These are phyloP conservation scores for Sporothrix schenckii DNA, from an alignment of 2,329 filamentous ascomycete species.

Conservation along the genomic window DNA sequence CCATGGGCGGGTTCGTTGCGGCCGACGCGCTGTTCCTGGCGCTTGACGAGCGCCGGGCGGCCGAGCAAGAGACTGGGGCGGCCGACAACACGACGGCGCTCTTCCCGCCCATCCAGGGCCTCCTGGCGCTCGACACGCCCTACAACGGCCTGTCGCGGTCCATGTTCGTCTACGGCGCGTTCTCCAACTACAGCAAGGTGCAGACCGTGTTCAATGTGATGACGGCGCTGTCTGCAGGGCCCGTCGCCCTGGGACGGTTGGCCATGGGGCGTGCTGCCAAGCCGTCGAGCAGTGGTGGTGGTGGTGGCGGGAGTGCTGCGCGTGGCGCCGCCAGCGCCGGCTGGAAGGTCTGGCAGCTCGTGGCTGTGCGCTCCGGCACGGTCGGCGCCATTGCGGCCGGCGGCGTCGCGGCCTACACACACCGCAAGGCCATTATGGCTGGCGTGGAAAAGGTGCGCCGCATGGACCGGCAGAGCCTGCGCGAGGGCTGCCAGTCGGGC, in stretches of 20 bases:
- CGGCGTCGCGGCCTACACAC: constrained; percentile 78
- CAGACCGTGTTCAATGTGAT: constrained; percentile 61
- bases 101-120: constrained; percentile 79
- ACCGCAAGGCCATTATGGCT: constrained; percentile 67
- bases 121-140: constrained; percentile 84
- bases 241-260: constrained; percentile 45
- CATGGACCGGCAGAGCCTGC: constrained; percentile 53
- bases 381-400: constrained; percentile 80
- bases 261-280: neutral
- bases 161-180: constrained; percentile 64
- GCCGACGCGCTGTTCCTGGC: constrained; percentile 77
- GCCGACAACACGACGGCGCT: constrained; percentile 45
- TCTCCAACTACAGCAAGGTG: constrained; percentile 62
- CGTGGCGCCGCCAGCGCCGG: constrained; percentile 36
- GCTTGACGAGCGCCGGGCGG: constrained; percentile 58
- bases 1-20: constrained; percentile 84
- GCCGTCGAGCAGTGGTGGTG: constrained; percentile 27
- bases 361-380: constrained; percentile 79
- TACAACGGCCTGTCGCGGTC: constrained; percentile 68
- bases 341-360: constrained; percentile 61
- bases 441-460: constrained; percentile 52
- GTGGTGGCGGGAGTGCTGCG: constrained; percentile 35
- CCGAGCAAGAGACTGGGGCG: constrained; percentile 37
- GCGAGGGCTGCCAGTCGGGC: constrained; percentile 53
- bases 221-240: constrained; percentile 56